Evolutionary conservation across 495 filamentous ascomycete genomes (phyloP).

Genomic region (Aspergillus homomorphus): DNA sequence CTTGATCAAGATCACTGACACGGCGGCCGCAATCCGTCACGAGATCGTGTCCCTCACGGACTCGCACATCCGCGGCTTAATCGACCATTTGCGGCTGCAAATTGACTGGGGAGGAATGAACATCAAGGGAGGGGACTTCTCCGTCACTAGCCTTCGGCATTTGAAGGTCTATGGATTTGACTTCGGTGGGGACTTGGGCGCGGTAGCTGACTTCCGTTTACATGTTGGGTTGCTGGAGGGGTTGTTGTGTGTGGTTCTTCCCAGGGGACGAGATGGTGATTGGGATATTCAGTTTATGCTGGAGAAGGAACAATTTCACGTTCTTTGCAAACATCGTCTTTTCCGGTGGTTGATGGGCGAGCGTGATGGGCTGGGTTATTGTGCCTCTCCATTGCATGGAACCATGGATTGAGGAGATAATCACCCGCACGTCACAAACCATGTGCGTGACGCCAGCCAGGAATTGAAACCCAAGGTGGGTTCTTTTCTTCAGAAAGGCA

Average conservation of each 20-base stretch:
- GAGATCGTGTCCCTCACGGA: not conserved
- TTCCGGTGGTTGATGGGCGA: too few relatives aligned
- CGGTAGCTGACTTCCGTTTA: not conserved
- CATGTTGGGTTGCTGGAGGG: not conserved
- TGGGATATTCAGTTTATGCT: constrained; percentile 1
- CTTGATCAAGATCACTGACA: not conserved
- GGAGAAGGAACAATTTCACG: not conserved
- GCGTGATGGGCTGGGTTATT: not conserved
- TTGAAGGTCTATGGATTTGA: not conserved
- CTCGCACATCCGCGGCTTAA: not conserved
- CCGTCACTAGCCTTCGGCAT: not conserved
- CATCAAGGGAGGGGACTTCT: not conserved
- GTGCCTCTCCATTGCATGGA: not conserved
- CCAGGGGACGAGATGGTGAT: not conserved
- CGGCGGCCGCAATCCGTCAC: not conserved
- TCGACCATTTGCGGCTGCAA: not conserved
- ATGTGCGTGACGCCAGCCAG: not conserved
- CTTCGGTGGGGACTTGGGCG: not conserved
- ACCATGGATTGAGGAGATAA: not conserved
- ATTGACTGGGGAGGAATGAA: not conserved
- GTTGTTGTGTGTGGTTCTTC: not conserved
- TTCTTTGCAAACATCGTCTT: too few relatives aligned
- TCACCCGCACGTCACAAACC: not conserved
- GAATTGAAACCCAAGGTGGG: not conserved
- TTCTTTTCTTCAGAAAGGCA: not conserved